Conservation (phyloP, 164 flowering plant genomes). For the Magnolia sinica region DNA sequence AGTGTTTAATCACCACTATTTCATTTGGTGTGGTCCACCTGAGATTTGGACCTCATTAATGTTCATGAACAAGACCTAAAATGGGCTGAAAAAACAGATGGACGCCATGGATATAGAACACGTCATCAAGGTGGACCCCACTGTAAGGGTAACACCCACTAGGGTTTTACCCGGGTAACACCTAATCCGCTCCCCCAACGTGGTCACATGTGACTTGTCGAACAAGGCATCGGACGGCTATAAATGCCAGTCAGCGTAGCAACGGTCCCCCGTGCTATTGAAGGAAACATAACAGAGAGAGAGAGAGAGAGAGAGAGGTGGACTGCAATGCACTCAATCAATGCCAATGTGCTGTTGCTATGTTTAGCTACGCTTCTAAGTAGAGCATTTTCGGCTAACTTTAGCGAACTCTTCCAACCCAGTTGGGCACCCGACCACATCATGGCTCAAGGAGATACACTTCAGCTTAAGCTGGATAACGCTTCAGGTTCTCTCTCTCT, state of each 20-base stretch:
- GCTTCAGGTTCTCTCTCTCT: constrained; percentile 19
- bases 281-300: no score
- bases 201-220: not conserved
- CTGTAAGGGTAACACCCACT: no score
- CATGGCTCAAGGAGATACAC: constrained; percentile 13
- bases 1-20: no score
- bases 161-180: no score
- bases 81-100: no score
- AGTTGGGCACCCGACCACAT: constrained; percentile 38
- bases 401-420: constrained; percentile 29
- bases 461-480: constrained; percentile 21
- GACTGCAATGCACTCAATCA: not conserved
- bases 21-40: no score
- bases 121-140: no score
- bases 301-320: no score
- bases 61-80: no score
- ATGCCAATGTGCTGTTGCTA: not conserved
- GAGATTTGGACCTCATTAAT: no score
- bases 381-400: constrained; percentile 11
- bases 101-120: no score
- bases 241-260: not conserved
- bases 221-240: not conserved
- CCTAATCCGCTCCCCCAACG: no score
- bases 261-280: not conserved
- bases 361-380: not conserved